A percentile compares a stretch with the other conserved stretches of the same genome.
Conservation (phyloP, 164 flowering plant species). For the Macadamia tetraphylla region DNA sequence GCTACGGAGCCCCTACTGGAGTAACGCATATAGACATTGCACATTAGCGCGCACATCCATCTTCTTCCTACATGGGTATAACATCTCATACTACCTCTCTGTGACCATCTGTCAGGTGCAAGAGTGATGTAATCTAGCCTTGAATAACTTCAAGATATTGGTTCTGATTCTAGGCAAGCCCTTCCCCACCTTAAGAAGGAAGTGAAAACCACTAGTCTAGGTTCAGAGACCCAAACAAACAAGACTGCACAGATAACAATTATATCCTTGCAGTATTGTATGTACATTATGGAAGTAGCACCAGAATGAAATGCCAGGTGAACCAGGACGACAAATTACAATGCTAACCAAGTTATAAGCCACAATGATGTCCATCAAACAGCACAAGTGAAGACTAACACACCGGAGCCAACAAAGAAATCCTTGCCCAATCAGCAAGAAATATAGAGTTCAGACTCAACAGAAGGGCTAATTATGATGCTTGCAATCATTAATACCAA, state of each 20-base stretch:
- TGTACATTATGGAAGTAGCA: not conserved
- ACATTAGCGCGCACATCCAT: too few relatives aligned
- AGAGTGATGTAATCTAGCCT: too few relatives aligned
- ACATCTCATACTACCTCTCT: too few relatives aligned
- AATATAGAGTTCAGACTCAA: constrained; percentile 19
- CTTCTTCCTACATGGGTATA: too few relatives aligned
- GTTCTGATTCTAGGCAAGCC: too few relatives aligned
- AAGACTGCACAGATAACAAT: not conserved
- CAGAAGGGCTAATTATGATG: constrained; percentile 18
- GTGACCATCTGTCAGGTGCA: too few relatives aligned
- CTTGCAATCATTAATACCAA: constrained; percentile 17
- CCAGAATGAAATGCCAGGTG: constrained; percentile 10
- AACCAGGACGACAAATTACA: constrained; percentile 18
- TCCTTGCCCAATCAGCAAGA: constrained; percentile 20
- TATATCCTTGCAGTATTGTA: not conserved
- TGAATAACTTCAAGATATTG: too few relatives aligned
- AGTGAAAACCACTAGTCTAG: too few relatives aligned
- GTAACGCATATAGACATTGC: too few relatives aligned
- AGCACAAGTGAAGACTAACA: constrained; percentile 27
- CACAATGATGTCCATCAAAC: constrained; percentile 22
- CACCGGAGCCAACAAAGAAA: constrained; percentile 24
- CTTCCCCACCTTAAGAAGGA: too few relatives aligned
- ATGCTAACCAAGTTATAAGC: constrained; percentile 19
- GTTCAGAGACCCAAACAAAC: not conserved
- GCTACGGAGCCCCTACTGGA: too few relatives aligned